phyloP scores from a whole-genome alignment of 2,329 filamentous ascomycete genomes.

The Calonectria pauciramosa region DNA sequence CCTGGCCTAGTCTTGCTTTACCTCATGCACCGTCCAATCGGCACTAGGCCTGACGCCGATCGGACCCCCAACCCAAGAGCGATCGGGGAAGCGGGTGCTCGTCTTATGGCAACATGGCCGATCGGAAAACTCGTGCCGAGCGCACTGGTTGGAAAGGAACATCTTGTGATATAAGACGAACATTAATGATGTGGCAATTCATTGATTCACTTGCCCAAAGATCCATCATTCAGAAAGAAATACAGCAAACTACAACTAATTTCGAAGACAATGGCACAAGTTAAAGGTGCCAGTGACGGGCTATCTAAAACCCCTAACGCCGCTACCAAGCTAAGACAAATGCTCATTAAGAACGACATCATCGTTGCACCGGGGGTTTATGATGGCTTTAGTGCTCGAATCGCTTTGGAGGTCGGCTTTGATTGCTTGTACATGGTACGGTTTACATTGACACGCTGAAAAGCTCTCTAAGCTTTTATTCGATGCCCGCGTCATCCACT shows the following conservation, averaged over 20 bases:
- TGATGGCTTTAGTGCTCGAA: neutral
- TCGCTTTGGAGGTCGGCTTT: neutral
- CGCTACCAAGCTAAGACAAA: neutral
- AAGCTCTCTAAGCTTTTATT: neutral
- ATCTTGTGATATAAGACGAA: neutral
- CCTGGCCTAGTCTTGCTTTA: neutral
- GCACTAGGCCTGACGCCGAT: neutral
- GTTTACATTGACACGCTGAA: neutral
- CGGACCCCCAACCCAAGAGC: neutral
- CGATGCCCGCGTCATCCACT: neutral
- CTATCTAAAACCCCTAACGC: neutral
- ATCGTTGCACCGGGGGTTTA: neutral
- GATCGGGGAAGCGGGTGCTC: neutral
- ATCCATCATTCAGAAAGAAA: neutral
- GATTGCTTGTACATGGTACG: neutral
- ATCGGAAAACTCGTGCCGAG: neutral
- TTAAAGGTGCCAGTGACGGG: neutral
- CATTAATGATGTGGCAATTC: neutral
- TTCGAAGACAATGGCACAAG: neutral
- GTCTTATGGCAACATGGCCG: neutral
- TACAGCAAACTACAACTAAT: neutral
- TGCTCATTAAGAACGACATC: neutral
- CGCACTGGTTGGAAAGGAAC: neutral
- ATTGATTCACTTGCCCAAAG: neutral
- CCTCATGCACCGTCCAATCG: neutral